phyloP scores from a whole-genome alignment of 2,329 filamentous ascomycete genomes.

The Westerdykella ornata region DNA sequence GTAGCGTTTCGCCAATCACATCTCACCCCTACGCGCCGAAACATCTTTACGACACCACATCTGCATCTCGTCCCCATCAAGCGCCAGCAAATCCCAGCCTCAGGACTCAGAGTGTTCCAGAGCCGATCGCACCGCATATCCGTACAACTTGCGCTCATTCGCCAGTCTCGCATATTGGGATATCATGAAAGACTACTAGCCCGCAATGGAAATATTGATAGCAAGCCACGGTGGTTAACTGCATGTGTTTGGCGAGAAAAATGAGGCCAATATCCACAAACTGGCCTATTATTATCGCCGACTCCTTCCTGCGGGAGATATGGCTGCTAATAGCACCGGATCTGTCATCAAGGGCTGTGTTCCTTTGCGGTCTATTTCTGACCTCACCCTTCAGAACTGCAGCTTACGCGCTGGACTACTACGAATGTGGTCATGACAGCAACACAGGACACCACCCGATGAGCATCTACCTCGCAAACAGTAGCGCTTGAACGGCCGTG shows the following conservation, averaged over 20 bases:
- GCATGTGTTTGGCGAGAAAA: constrained; percentile 2
- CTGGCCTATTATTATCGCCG: constrained; percentile 1
- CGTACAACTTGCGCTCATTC: no score
- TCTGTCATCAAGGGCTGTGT: not conserved
- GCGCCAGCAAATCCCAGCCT: constrained; percentile 16
- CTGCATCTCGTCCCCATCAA: constrained; percentile 15
- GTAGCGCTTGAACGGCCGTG: not conserved
- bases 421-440: not conserved
- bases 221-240: constrained; percentile 19
- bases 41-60: constrained; percentile 19
- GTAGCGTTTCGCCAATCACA: constrained; percentile 2
- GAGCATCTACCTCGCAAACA: not conserved
- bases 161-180: no score
- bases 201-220: not conserved
- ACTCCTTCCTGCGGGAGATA: constrained; percentile 5
- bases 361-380: constrained; percentile 7
- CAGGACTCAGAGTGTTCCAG: not conserved
- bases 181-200: no score
- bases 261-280: not conserved
- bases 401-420: constrained; percentile 24
- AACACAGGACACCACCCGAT: not conserved
- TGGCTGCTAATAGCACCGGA: constrained; percentile 2
- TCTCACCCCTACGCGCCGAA: constrained; percentile 22
- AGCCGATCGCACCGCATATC: not conserved
- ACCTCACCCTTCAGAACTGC: constrained; percentile 3